Conservation (phyloP, 2,329 filamentous ascomycete genomes). For the Aspergillus sp. region DNA sequence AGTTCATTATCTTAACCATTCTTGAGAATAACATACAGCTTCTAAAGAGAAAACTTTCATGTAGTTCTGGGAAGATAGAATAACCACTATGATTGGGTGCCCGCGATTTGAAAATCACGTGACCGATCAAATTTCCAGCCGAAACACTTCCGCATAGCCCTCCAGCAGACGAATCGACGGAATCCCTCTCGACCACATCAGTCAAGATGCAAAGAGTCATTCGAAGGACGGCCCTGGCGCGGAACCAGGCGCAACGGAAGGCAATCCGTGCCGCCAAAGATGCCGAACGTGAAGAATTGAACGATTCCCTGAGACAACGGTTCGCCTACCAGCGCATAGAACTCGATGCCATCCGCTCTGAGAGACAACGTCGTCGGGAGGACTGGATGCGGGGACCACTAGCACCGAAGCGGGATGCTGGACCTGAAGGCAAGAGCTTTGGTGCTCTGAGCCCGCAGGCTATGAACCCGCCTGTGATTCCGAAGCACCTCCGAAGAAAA, state of each 20-base stretch:
- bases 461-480: conserved; percentile 34
- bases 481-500: conserved; percentile 32
- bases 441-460: conserved; percentile 46
- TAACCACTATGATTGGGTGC: neutral
- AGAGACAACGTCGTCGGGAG: conserved; percentile 57
- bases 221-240: conserved; percentile 58
- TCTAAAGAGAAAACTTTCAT: too few relatives aligned
- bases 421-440: conserved; percentile 50
- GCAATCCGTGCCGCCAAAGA: conserved; percentile 38
- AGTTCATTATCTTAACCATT: too few relatives aligned
- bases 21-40: too few relatives aligned
- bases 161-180: neutral
- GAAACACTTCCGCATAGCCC: conserved; percentile 1
- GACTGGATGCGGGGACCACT: conserved; percentile 73
- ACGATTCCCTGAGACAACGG: conserved; percentile 19
- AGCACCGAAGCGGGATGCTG: conserved; percentile 68
- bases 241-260: conserved; percentile 52
- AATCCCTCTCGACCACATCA: conserved; percentile 4
- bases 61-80: too few relatives aligned
- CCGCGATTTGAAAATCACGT: conserved; percentile 7
- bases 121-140: conserved; percentile 16
- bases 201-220: conserved; percentile 63
- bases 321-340: conserved; percentile 27
- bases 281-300: conserved; percentile 33
- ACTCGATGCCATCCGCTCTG: conserved; percentile 38